phyloP scores from a whole-genome alignment of 2,329 filamentous ascomycete species.

The Aschersonia sp. region DNA sequence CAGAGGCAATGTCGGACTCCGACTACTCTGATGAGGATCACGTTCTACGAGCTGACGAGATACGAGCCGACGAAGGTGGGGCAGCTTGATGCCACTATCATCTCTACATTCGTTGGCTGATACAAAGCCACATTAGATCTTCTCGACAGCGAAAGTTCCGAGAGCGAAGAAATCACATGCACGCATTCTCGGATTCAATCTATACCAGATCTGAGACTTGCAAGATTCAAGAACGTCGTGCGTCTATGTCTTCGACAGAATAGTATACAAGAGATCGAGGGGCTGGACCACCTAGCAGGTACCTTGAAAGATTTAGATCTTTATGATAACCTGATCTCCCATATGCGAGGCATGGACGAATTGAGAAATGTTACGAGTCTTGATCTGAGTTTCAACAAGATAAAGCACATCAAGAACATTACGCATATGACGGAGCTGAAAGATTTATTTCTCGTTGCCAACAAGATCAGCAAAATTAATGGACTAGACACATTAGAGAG shows the following conservation, averaged over 20 bases:
- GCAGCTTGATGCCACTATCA: not conserved
- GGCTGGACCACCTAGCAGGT: constrained; percentile 48
- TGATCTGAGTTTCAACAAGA: constrained; percentile 96
- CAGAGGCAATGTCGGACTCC: constrained; percentile 69
- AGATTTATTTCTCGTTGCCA: constrained; percentile 86
- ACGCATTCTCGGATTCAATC: constrained; percentile 76
- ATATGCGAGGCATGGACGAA: constrained; percentile 70
- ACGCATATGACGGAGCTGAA: constrained; percentile 61
- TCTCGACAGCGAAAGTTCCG: constrained; percentile 42
- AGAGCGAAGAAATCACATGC: constrained; percentile 68
- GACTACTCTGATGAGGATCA: constrained; percentile 67
- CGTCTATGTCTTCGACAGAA: constrained; percentile 90
- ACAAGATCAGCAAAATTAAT: constrained; percentile 83
- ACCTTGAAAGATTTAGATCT: constrained; percentile 77
- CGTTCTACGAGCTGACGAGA: constrained; percentile 55
- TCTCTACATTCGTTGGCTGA: not conserved
- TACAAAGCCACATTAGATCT: constrained; percentile 30
- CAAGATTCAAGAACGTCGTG: constrained; percentile 63
- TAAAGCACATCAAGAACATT: constrained; percentile 92
- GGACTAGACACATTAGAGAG: constrained; percentile 60
- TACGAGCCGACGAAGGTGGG: constrained; percentile 68
- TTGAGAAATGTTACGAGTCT: constrained; percentile 63
- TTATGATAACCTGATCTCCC: constrained; percentile 89
- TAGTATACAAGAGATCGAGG: constrained; percentile 64
- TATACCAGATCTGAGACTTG: constrained; percentile 63